Evolutionary conservation across 345 rosid genomes (phyloP), one percentile per base, ranked within the genome.

Genomic region (Acer campestre): DNA sequence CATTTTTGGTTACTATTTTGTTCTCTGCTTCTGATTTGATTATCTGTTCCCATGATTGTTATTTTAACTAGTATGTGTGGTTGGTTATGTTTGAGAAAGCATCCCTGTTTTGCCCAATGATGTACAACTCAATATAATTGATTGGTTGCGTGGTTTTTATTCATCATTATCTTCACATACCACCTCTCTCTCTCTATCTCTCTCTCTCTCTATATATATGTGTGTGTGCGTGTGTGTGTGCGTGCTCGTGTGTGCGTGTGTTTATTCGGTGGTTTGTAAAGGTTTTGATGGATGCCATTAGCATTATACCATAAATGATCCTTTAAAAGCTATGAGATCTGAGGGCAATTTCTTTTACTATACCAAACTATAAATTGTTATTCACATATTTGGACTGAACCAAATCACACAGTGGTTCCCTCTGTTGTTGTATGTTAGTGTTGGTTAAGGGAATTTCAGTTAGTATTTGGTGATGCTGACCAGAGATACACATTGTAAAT

Each of bases 301-400:
- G 77, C 77, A 74, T 73, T 73, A 73, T 62, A 55, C 69, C 48
- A 63, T 48, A 11, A 5, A 63, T 63, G 69, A 74, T 63, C 29
- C 22, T 22, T 62, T n/a, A 0, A 46, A 63, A 62, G 70, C 77
- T 74, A 48, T 63, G 77, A 74, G 77, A 74, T 74, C 77, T 74
- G 77, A 74, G 77, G 77, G 77, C 77, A 46, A 25, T 62, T 74
- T 42, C n/a, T 29, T 13, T 23, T 4, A 58, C 55, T 49, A 49
- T 13, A 13, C 55, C 6, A 49, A 14, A 3, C 55, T 49, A 49
- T 3, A 49, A 12, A 49, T 49, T 12, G 16, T 49, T 49, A 0
- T 14, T 14, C 3, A 4, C 1, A 2, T 49, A 49, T 49, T 49
- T 49, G 55, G 16, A 49, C 17, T 0, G 13, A 12, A 49, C 17